Percentiles rank a stretch among this genome's conserved stretches.
These are phyloP conservation scores for Hypsizygus marmoreus DNA, from an alignment of 768 basidiomycete species.

Conservation along the genomic window DNA sequence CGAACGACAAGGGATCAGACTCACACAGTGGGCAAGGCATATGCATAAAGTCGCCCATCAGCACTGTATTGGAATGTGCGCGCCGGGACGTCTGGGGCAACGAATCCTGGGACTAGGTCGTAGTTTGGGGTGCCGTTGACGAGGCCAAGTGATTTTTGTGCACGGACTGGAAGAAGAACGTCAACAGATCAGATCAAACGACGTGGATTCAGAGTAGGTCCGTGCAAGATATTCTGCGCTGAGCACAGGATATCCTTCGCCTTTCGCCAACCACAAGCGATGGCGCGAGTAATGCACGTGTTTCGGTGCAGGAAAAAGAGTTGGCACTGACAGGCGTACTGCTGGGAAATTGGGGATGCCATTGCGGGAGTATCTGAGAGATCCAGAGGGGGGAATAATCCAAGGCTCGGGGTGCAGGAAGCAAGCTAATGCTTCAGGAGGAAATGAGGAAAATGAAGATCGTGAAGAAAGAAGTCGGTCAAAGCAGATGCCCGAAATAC, in stretches of 20 bases:
- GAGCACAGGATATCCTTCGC: not conserved
- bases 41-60: constrained; percentile 87
- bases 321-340: constrained; percentile 75
- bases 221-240: not conserved
- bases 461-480: not conserved
- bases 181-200: constrained; percentile 16
- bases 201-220: not conserved
- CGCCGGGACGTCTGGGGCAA: constrained; percentile 67
- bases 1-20: constrained; percentile 30
- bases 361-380: constrained; percentile 42
- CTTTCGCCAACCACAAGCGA: constrained; percentile 7
- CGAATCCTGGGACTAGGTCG: constrained; percentile 59
- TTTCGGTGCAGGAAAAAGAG: constrained; percentile 15
- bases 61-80: constrained; percentile 81
- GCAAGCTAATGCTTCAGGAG: constrained; percentile 82
- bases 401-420: constrained; percentile 45
- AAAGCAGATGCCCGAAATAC: not conserved
- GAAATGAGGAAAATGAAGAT: constrained; percentile 22
- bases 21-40: constrained; percentile 74
- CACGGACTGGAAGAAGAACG: constrained; percentile 63
- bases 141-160: constrained; percentile 91
- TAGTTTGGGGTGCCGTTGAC: constrained; percentile 83
- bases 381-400: constrained; percentile 29
- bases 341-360: constrained; percentile 77
- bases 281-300: constrained; percentile 11